Base-by-base conservation (phyloP, 805 yeast species). In the Cyberlindnera mrakii region DNA sequence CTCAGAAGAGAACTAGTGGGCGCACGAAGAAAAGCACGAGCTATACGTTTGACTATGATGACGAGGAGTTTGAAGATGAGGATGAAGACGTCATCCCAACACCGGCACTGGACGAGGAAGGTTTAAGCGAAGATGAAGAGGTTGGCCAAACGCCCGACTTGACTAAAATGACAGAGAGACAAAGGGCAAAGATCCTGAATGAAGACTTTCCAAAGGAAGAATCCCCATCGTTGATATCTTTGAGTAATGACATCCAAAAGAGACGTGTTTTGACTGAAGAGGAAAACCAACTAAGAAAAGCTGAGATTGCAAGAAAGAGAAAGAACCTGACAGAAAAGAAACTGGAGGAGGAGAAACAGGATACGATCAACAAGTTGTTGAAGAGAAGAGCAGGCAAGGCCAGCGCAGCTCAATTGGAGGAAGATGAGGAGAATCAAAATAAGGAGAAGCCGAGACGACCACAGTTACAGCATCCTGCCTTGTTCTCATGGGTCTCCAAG, bases 291-390 rank as follows among this genome's bases (percentile, higher is more conserved):
- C 63, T 87, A 45, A 75, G 89, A 36, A 80, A 89, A 49, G 86
- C 95, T 1, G 99, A 91, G 60, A 81, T 78, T 54, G 91, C 96
- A 0, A 75, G 98, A 54, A 79, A 89, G 62, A 73, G 99, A 51
- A 85, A 85, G 61, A 90, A 91, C 58, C 74, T 88, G 54, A 80
- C 82, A 52, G 89, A 82, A 55, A 82, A 83, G 65, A 79, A 83
- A 50, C 66, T 87, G 33, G 97, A 90, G 57, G 96, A 87, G 61
- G 98, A 93, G 63, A 93, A 93, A 60, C 77, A 82, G 57, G 97
- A 91, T 50, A 90, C 97, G 0, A 72, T 91, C 50, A 91, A 91
- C 61, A 87, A 86, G 60, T 68, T 91, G 50, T 69, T 91, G 50
- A 82, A 86, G 63, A 80, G 90, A 62, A 74, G 96, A 49, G 96